Base-by-base conservation (phyloP, 106 monocot genomes). In the Apostasia shenzhenica region DNA sequence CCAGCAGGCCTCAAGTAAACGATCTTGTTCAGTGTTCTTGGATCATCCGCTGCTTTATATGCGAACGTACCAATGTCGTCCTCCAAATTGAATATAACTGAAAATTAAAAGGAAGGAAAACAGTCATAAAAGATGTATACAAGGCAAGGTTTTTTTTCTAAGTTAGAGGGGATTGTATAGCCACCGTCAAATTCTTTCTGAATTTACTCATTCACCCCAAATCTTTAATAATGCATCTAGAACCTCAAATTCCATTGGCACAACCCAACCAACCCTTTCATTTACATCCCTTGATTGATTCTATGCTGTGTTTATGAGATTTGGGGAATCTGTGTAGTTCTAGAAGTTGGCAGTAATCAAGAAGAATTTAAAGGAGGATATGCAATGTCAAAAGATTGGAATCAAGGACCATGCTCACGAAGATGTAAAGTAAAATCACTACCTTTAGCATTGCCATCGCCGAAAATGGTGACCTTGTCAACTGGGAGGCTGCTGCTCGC, bases 361-460 rank as follows among this genome's bases (percentile, higher is more conserved):
- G 26, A 0, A 26, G 26, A 26, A 26, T 26, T 26, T 26, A 26
- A 26, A 26, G 26, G 26, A 26, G 26, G 26, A 26, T 26, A 26
- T 26, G 26, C 26, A 26, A 26, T 26, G 26, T 26, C 26, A 26
- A 26, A 26, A 26, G 26, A 26, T 26, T 26, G 26, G 26, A 26
- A 26, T 26, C 26, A 26, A 26, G 26, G 26, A 26, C 26, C 26
- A 26, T 26, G 26, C 26, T 26, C 26, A 26, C 26, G 26, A 0
- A 26, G 26, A 26, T 26, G 26, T 26, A 26, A 26, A 26, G 26
- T 26, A 26, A 26, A 26, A 26, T 26, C 38, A 2, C 43, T 79
- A 86, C 89, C 90, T 76, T 81, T 86, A 11, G 57, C 4, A 66
- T 84, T 87, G n/a, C 91, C 91, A 70, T 91, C 90, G 1, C 91